phyloP scores from a whole-genome alignment of 768 basidiomycete genomes.

The Austroboletus festivus region DNA sequence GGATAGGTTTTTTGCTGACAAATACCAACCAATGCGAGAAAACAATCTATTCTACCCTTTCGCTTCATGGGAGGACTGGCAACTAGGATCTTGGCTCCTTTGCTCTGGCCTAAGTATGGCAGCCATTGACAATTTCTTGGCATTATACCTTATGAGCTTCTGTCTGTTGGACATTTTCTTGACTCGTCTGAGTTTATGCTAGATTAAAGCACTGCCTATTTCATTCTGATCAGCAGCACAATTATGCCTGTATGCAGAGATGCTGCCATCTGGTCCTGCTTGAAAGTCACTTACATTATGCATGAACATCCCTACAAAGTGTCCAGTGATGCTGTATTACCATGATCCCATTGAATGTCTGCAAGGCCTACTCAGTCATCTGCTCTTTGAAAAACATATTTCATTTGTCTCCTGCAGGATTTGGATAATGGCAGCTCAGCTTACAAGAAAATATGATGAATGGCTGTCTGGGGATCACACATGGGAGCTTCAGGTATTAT shows the following conservation, averaged over 20 bases:
- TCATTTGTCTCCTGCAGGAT: conserved; percentile 17
- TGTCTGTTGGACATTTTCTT: background rate
- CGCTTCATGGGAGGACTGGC: background rate
- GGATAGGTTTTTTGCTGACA: conserved; percentile 26
- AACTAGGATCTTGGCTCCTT: background rate
- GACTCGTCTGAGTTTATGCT: background rate
- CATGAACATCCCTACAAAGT: conserved; percentile 17
- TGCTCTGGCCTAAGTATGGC: background rate
- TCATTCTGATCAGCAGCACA: no score
- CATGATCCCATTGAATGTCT: conserved; percentile 28
- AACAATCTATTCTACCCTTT: conserved; percentile 11
- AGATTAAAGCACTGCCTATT: background rate
- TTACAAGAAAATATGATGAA: conserved; percentile 10
- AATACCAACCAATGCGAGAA: conserved; percentile 13
- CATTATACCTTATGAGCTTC: background rate
- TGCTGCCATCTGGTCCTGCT: no score
- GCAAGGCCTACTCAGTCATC: conserved; percentile 23
- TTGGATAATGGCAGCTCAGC: conserved; percentile 8
- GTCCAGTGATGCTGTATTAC: conserved; percentile 26
- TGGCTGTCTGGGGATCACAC: conserved; percentile 11
- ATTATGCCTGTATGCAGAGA: no score
- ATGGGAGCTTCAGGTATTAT: conserved; percentile 26
- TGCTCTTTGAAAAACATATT: conserved; percentile 22
- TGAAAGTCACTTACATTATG: no score
- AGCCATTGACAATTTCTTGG: background rate